phyloP scores from a whole-genome alignment of 192 early-diverging fungal species.

The Pilaira anomala region DNA sequence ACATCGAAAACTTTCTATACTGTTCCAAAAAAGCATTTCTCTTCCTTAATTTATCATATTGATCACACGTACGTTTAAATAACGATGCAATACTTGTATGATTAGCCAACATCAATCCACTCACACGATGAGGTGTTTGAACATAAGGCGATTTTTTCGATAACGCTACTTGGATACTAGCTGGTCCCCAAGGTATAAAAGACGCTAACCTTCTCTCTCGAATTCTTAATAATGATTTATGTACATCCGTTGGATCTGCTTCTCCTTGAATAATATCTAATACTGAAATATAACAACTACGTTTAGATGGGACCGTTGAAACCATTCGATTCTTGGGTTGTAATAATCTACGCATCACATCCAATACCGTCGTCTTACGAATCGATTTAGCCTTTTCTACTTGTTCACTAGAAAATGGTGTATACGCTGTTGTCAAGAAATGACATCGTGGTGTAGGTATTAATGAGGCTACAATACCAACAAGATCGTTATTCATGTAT shows the following conservation, averaged over 20 bases:
- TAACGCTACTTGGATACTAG: slow-evolving; percentile 96
- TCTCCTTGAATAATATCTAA: slow-evolving; percentile 99
- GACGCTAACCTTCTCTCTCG: slow-evolving; percentile 90
- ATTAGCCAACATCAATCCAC: slow-evolving; percentile 98
- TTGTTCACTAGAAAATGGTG: slow-evolving; percentile 93
- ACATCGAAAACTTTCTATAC: slow-evolving; percentile 81
- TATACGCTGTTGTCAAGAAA: slow-evolving; percentile 92
- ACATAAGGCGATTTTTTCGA: slow-evolving; percentile 93
- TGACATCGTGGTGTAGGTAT: slow-evolving; percentile 99
- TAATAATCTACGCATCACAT: slow-evolving; percentile 95
- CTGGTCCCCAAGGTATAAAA: slow-evolving; percentile 99
- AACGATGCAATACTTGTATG: slow-evolving; percentile 90
- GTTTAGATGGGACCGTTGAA: slow-evolving; percentile 85
- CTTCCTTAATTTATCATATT: slow-evolving; percentile 91
- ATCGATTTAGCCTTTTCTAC: slow-evolving; percentile 90
- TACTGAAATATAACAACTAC: slow-evolving; percentile 95
- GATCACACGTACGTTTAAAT: slow-evolving; percentile 88
- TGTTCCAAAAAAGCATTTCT: slow-evolving; percentile 95
- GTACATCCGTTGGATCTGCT: slow-evolving; percentile 95
- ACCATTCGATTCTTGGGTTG: slow-evolving; percentile 99
- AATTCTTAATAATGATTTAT: slow-evolving; percentile 94
- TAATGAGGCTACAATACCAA: slow-evolving; percentile 90
- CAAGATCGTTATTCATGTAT: slow-evolving; percentile 99
- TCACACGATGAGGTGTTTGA: slow-evolving; percentile 88
- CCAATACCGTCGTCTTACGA: slow-evolving; percentile 93